A percentile compares a stretch with the other conserved stretches of the same genome.
These are phyloP conservation scores for Cryphonectria radicalis DNA, from an alignment of 2,329 filamentous ascomycete species.

Conservation along the genomic window DNA sequence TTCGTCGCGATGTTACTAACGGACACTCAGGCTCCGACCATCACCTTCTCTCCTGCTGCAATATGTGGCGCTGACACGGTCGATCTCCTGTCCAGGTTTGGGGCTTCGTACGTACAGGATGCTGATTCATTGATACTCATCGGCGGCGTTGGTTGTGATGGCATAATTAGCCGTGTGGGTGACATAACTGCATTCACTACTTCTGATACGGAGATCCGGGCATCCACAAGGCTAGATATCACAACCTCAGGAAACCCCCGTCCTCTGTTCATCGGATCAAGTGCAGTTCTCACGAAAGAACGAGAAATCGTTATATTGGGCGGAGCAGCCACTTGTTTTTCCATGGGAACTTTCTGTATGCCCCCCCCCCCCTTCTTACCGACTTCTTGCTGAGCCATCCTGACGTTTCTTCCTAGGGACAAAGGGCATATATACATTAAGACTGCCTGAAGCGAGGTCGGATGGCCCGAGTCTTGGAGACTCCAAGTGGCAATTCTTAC, in stretches of 20 bases:
- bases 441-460: not conserved
- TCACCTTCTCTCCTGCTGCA: constrained; percentile 15
- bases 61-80: not conserved
- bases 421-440: constrained; percentile 56
- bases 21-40: constrained; percentile 20
- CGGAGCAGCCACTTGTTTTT: constrained; percentile 87
- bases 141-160: constrained; percentile 49
- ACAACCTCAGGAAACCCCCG: constrained; percentile 36
- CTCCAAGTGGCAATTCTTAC: constrained; percentile 23
- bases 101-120: constrained; percentile 43
- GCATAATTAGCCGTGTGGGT: constrained; percentile 49
- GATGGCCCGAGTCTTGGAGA: not conserved
- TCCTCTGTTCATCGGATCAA: constrained; percentile 75
- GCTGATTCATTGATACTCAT: constrained; percentile 41
- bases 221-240: not conserved
- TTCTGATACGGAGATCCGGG: constrained; percentile 5
- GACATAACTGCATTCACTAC: constrained; percentile 50
- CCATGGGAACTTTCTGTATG: constrained; percentile 79
- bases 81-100: constrained; percentile 42
- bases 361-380: not conserved
- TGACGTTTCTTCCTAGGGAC: constrained; percentile 51
- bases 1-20: not conserved
- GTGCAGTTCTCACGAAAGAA: constrained; percentile 51
- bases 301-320: constrained; percentile 67
- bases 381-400: not conserved